These are phyloP conservation scores for Thielaviopsis cerberus DNA, from an alignment of 2,329 filamentous ascomycete species.

Conservation along the genomic window DNA sequence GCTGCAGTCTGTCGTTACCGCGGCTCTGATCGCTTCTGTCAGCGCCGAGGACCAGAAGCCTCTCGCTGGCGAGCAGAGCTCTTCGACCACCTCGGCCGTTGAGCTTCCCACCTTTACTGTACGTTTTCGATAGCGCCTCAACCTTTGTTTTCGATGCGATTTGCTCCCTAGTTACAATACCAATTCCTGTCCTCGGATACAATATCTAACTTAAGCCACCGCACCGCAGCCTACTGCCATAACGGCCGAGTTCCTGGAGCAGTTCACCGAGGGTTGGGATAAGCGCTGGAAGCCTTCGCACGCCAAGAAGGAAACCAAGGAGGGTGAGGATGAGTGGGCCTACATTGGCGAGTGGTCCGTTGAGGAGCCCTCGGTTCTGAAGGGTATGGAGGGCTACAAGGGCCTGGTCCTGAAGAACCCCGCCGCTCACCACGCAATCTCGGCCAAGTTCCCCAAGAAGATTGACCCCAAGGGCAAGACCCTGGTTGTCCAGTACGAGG, in stretches of 20 bases:
- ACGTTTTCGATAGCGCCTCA: conserved; percentile 24
- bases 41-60: conserved; percentile 13
- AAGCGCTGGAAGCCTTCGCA: conserved; percentile 82
- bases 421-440: conserved; percentile 97
- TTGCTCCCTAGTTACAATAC: not conserved
- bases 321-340: conserved; percentile 74
- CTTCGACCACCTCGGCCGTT: conserved; percentile 31
- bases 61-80: conserved; percentile 47
- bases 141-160: not conserved
- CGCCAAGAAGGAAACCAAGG: conserved; percentile 76
- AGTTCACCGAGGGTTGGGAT: conserved; percentile 96
- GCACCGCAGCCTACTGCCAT: conserved; percentile 55
- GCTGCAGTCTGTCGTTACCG: conserved; percentile 62
- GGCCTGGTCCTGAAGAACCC: conserved; percentile 96
- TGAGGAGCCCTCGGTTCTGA: conserved; percentile 78
- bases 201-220: conserved; percentile 1
- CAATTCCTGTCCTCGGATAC: too few relatives aligned
- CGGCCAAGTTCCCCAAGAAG: conserved; percentile 90
- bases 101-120: conserved; percentile 76
- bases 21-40: conserved; percentile 43
- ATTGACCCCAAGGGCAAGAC: conserved; percentile 96
- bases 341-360: conserved; percentile 94
- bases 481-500: conserved; percentile 94
- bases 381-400: conserved; percentile 88
- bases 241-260: conserved; percentile 91